These are phyloP conservation scores for Rosa rugosa DNA, from an alignment of 306 rosid species.

Conservation along the genomic window DNA sequence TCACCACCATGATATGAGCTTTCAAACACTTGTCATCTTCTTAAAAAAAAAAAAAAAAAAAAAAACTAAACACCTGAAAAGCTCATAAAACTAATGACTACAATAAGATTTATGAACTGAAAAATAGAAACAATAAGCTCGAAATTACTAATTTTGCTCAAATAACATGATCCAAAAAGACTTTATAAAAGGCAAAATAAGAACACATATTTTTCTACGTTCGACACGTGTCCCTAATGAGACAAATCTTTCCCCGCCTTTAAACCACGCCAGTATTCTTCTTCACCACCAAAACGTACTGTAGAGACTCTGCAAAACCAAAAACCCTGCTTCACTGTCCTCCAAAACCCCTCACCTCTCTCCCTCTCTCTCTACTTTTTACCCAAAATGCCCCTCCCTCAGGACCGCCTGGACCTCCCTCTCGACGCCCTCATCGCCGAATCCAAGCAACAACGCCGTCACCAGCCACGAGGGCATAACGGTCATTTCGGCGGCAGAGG, in stretches of 20 bases:
- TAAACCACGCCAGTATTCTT: not conserved
- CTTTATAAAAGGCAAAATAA: not conserved
- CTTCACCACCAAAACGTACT: not conserved
- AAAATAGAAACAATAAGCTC: no score
- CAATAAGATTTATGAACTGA: no score
- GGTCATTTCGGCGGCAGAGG: conserved; percentile 7
- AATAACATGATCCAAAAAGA: no score
- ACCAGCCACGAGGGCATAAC: not conserved
- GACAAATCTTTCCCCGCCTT: conserved; percentile 4
- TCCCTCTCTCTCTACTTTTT: not conserved
- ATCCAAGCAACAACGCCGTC: not conserved
- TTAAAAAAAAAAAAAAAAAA: no score
- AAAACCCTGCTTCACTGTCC: not conserved
- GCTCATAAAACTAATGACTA: no score
- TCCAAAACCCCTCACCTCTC: not conserved
- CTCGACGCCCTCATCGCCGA: conserved; percentile 33
- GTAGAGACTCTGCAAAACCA: not conserved
- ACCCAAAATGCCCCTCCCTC: conserved; percentile 20
- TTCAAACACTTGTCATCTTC: no score
- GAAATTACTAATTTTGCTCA: no score
- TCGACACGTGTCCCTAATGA: not conserved
- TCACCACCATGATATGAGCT: no score
- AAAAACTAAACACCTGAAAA: no score
- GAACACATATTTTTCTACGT: not conserved
- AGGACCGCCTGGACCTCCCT: conserved; percentile 38